Evolutionary conservation across 2,329 filamentous ascomycete species (phyloP), one percentile per base, ranked within the genome.

Genomic region (Fusarium pilosicola): DNA sequence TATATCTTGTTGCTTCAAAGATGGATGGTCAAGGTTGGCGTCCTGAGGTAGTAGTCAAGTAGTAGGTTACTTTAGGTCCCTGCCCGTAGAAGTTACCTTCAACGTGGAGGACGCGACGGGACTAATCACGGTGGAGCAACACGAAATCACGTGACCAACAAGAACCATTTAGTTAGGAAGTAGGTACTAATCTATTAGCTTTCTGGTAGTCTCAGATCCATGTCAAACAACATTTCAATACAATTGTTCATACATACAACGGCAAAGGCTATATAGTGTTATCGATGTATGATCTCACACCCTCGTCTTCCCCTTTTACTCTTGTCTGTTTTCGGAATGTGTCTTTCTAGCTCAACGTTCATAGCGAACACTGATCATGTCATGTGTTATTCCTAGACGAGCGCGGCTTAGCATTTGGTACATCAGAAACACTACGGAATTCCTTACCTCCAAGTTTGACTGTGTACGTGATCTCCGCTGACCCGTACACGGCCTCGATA

Each of bases 401-500:
- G n/a, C 36, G 14, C n/a, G 52, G 30, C 46, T 77, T 52, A 78
- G 74, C 18, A 32, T 48, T 11, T 46, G 28, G 54, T 42, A 56
- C 20, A 44, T 41, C 13, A 22, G 20, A 22, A 41, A 24, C 34
- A 7, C 20, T 30, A 18, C 48, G 34, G 7, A 9, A 12, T 57
- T 45, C 14, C 78, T 71, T 65, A 82, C 82, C 82, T 79, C 80
- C 82, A 44, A 83, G 80, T 64, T 83, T 81, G 14, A 81, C 78
- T 11, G 74, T 77, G 70, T 83, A 83, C 20, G 80, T 83, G 64
- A 83, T 79, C 73, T 82, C 81, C 55, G 82, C 82, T 54, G 82
- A 83, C n/a, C 78, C 81, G 65, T 83, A 83, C 36, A 73, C 79
- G 58, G 81, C 82, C 56, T 83, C 81, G 41, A 83, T 83, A 11